Base-by-base conservation (phyloP, 495 filamentous ascomycete genomes). In the Podospora conica region DNA sequence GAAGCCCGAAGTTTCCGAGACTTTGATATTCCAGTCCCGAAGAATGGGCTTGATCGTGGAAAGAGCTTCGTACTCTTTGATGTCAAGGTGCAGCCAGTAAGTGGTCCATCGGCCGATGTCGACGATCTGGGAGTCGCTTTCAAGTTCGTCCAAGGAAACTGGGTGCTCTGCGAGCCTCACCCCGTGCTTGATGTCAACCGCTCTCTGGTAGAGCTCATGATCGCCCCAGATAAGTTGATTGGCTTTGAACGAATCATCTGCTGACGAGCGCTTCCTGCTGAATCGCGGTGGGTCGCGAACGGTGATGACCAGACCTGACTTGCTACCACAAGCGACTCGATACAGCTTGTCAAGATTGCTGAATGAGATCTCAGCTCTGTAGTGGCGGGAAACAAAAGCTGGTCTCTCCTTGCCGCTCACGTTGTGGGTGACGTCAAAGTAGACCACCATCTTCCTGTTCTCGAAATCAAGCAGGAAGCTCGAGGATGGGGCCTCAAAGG, bases 31-130 rank as follows among this genome's bases (percentile, higher is more conserved):
- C 75, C 90, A 90, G 71, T 96, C 92, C 3, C 73, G 75, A 6
- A 97, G 73, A 15, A 87, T 85, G 0, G 78, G 69, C 15, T 79
- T 75, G 54, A 92, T 78, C 1, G 71, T 27, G 8, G 69, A 53
- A 71, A 85, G 87, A 2, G 69, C 61, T 4, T 64, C 15, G 0
- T 66, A 54, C 15, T 68, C 66, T 7, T 74, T 66, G 22, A 71
- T 64, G 8, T 75, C 61, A 61, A 92, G 82, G 1, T 76, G 71
- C 18, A 91, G 73, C 55, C 81, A 78, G 70, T 90, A 91, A 4
- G 86, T 87, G 18, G 84, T 90, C 90, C 90, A 93, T 28, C 85
- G 82, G 25, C 92, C 93, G 61, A 96, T 85, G 76, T 97, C 91
- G 63, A 97, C 86, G 27, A 88, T 76, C 8, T 86, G 80, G 11